A percentile compares a stretch with the other conserved stretches of the same genome.
Evolutionary conservation across 768 basidiomycete species (phyloP).

Genomic region (Mycena belliarum): DNA sequence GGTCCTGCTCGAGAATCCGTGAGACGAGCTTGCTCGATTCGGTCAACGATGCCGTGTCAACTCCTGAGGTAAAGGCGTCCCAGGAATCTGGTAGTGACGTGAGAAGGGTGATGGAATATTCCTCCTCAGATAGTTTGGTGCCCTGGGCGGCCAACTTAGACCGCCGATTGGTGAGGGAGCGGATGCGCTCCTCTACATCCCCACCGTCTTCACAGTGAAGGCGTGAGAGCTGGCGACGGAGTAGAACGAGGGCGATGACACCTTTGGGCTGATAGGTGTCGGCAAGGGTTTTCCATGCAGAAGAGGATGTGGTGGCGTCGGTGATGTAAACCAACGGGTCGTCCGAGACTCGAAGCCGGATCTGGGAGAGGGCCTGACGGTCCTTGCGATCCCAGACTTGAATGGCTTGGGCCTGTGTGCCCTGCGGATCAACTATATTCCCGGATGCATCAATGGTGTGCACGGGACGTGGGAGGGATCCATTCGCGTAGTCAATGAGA

Average conservation of each 20-base stretch:
- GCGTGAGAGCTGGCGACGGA: slow-evolving; percentile 29
- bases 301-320: slow-evolving; percentile 23
- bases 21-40: slow-evolving; percentile 24
- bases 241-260: slow-evolving; percentile 26
- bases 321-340: slow-evolving; percentile 31
- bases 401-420: background rate
- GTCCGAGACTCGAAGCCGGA: slow-evolving; percentile 24
- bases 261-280: slow-evolving; percentile 31
- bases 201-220: slow-evolving; percentile 30
- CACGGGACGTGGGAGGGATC: background rate
- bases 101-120: slow-evolving; percentile 33
- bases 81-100: slow-evolving; percentile 36
- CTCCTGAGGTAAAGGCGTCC: slow-evolving; percentile 29
- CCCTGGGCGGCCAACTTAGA: slow-evolving; percentile 26
- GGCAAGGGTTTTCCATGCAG: slow-evolving; percentile 29
- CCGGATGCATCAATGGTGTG: background rate
- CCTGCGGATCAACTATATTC: background rate
- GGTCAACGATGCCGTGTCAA: slow-evolving; percentile 23
- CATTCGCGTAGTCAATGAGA: slow-evolving; percentile 14
- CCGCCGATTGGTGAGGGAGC: slow-evolving; percentile 25
- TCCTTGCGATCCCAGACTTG: slow-evolving; percentile 23
- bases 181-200: slow-evolving; percentile 35
- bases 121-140: slow-evolving; percentile 25
- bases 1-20: slow-evolving; percentile 27
- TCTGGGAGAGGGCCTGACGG: slow-evolving; percentile 30